Percentiles rank a stretch among this genome's conserved stretches.
Conservation (phyloP, 345 rosid species). For the Lumnitzera littorea region DNA sequence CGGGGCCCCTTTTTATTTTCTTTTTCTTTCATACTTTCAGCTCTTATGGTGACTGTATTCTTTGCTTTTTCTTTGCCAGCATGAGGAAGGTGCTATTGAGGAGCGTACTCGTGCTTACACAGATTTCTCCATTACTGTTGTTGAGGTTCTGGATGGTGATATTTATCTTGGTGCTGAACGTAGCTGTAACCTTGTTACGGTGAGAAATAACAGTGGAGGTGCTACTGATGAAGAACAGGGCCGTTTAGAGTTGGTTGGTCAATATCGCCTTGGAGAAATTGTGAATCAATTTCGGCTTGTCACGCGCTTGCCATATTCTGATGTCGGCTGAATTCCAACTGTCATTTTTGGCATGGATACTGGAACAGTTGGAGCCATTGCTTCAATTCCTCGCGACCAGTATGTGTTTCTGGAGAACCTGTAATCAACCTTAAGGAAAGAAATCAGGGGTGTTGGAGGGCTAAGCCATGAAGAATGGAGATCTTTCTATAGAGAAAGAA, state of each 20-base stretch:
- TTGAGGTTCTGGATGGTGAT: slow-evolving; percentile 86
- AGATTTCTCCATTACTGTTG: slow-evolving; percentile 89
- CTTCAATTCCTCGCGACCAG: slow-evolving; percentile 79
- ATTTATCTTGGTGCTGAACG: slow-evolving; percentile 79
- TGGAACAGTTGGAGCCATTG: slow-evolving; percentile 86
- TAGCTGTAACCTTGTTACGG: slow-evolving; percentile 69
- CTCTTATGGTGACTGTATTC: not conserved
- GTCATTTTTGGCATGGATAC: slow-evolving; percentile 76
- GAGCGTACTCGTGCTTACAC: slow-evolving; percentile 81
- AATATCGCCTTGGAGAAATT: slow-evolving; percentile 86
- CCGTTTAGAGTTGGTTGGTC: slow-evolving; percentile 82
- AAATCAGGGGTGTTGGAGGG: slow-evolving; percentile 94
- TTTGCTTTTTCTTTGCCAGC: slow-evolving; percentile 32
- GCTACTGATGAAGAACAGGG: slow-evolving; percentile 78
- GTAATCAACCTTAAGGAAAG: slow-evolving; percentile 65
- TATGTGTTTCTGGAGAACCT: slow-evolving; percentile 72
- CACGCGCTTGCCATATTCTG: slow-evolving; percentile 85
- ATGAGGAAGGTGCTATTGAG: slow-evolving; percentile 87
- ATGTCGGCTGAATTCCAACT: slow-evolving; percentile 75
- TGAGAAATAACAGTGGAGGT: slow-evolving; percentile 83
- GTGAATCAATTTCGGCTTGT: slow-evolving; percentile 86
- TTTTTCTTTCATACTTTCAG: not conserved
- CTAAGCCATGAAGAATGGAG: slow-evolving; percentile 93
- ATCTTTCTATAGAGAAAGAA: slow-evolving; percentile 81
- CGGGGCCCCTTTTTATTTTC: too few species aligned